A percentile compares a stretch with the other conserved stretches of the same genome.
Evolutionary conservation across 306 rosid genomes (phyloP).

Genomic region (Medicago arabica): DNA sequence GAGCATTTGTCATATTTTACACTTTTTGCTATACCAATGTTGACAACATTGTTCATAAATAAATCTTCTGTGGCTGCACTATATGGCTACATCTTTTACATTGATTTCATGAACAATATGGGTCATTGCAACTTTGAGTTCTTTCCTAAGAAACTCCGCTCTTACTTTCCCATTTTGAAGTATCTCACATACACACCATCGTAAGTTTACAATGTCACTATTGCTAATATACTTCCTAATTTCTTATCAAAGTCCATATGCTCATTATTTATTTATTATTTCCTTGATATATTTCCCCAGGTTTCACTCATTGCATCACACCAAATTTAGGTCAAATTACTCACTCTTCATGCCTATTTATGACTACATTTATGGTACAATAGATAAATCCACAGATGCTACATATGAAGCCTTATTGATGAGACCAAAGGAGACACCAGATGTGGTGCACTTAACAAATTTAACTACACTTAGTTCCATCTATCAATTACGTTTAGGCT

Average conservation of each 20-base stretch:
- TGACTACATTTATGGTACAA: slow-evolving; percentile 65
- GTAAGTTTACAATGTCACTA: slow-evolving; percentile 48
- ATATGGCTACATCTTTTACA: slow-evolving; percentile 38
- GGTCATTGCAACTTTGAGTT: slow-evolving; percentile 82
- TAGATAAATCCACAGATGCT: slow-evolving; percentile 52
- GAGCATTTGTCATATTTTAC: slow-evolving; percentile 61
- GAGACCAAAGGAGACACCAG: slow-evolving; percentile 42
- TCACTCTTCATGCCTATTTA: slow-evolving; percentile 80
- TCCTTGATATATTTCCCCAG: slow-evolving; percentile 30
- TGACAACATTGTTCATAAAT: slow-evolving; percentile 34
- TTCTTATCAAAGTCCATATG: neutral
- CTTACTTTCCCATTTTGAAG: slow-evolving; percentile 58
- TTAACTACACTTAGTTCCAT: slow-evolving; percentile 66
- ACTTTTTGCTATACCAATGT: slow-evolving; percentile 58
- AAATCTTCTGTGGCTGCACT: slow-evolving; percentile 50
- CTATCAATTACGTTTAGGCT: slow-evolving; percentile 60
- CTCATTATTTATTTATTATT: too few species aligned
- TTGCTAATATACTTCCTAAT: neutral
- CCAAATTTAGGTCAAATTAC: slow-evolving; percentile 69
- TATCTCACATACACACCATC: slow-evolving; percentile 66
- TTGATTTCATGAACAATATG: slow-evolving; percentile 79
- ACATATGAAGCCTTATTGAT: slow-evolving; percentile 50
- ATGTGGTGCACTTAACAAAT: slow-evolving; percentile 68
- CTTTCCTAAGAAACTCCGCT: slow-evolving; percentile 51
- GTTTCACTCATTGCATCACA: slow-evolving; percentile 76